These are phyloP conservation scores for Saturnispora besseyi DNA, from an alignment of 805 yeast genomes.

Conservation along the genomic window DNA sequence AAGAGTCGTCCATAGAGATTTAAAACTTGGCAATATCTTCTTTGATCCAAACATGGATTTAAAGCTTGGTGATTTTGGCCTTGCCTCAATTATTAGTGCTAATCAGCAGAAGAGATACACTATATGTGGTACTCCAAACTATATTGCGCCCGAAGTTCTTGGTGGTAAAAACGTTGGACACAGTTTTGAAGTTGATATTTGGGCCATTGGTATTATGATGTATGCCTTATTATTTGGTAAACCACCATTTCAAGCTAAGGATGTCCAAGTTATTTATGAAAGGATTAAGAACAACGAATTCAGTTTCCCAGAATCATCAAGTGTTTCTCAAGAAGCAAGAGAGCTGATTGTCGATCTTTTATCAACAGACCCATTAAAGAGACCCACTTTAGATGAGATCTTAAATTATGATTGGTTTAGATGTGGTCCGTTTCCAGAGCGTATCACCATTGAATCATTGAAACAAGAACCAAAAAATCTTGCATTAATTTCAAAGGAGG, in stretches of 20 bases:
- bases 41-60: conserved; percentile 90
- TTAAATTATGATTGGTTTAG: conserved; percentile 80
- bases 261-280: conserved; percentile 85
- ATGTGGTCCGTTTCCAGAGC: conserved; percentile 68
- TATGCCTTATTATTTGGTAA: conserved; percentile 87
- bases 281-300: conserved; percentile 80
- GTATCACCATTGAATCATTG: conserved; percentile 53
- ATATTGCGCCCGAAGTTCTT: conserved; percentile 95
- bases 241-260: conserved; percentile 97
- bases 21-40: conserved; percentile 92
- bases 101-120: conserved; percentile 75
- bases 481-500: conserved; percentile 44
- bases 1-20: conserved; percentile 90
- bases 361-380: conserved; percentile 63
- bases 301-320: conserved; percentile 54
- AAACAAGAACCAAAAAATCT: conserved; percentile 52
- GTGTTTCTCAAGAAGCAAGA: conserved; percentile 63
- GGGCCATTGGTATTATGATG: conserved; percentile 98
- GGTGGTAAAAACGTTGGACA: conserved; percentile 86
- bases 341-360: conserved; percentile 64
- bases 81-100: conserved; percentile 82
- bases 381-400: conserved; percentile 76
- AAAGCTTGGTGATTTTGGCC: conserved; percentile 95
- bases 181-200: conserved; percentile 87
- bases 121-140: conserved; percentile 97